These are phyloP conservation scores for Debaryomyces coudertii DNA, from an alignment of 1,139 yeast genomes.

Conservation along the genomic window DNA sequence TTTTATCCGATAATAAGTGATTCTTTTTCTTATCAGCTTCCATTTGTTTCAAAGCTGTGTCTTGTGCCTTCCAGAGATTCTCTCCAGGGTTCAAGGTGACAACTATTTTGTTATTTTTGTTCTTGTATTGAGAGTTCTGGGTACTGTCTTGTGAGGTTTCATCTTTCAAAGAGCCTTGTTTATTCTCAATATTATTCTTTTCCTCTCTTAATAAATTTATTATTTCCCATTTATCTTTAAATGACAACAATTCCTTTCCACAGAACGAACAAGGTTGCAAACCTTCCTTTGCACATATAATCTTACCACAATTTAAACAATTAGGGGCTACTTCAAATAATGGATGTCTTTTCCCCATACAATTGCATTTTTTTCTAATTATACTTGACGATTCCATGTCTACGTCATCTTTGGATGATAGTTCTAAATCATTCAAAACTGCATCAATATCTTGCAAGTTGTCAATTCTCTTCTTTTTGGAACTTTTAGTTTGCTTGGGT, in stretches of 20 bases:
- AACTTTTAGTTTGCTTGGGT: constrained; percentile 30
- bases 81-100: constrained; percentile 61
- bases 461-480: constrained; percentile 44
- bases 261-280: constrained; percentile 88
- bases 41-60: constrained; percentile 58
- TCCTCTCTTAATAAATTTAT: constrained; percentile 54
- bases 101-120: constrained; percentile 46
- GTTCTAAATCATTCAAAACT: constrained; percentile 40
- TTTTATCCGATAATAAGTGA: constrained; percentile 21
- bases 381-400: constrained; percentile 16
- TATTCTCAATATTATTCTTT: constrained; percentile 26
- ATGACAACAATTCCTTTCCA: constrained; percentile 64
- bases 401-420: constrained; percentile 17
- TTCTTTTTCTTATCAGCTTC: constrained; percentile 37
- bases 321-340: constrained; percentile 89
- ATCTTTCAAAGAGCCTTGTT: constrained; percentile 7
- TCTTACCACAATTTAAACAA: constrained; percentile 91
- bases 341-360: constrained; percentile 87
- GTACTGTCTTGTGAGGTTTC: constrained; percentile 22
- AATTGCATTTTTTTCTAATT: constrained; percentile 56
- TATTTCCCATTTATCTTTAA: constrained; percentile 64
- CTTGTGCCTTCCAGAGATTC: constrained; percentile 70
- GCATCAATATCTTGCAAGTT: constrained; percentile 62
- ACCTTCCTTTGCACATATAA: constrained; percentile 88
- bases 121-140: constrained; percentile 20